Percentiles rank a stretch among this genome's conserved stretches.
These are phyloP conservation scores for Trichoderma semiorbis DNA, from an alignment of 2,329 filamentous ascomycete species.

Conservation along the genomic window DNA sequence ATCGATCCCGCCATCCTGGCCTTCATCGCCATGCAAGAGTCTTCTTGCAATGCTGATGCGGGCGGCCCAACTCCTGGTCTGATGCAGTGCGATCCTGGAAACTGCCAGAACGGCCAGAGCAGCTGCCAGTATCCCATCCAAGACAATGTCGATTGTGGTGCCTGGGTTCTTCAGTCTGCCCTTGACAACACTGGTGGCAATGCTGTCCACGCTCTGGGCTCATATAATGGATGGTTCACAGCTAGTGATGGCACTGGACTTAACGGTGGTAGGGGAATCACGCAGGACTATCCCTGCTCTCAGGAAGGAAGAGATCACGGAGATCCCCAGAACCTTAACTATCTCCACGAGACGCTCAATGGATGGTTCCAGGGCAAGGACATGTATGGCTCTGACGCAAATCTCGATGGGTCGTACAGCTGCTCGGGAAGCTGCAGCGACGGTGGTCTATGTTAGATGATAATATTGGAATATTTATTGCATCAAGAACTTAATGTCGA, in stretches of 20 bases:
- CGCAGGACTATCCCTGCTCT: neutral
- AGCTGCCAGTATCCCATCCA: neutral
- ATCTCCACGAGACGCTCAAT: neutral
- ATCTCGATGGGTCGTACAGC: neutral
- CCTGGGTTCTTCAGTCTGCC: neutral
- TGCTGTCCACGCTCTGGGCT: neutral
- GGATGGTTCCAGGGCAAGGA: neutral
- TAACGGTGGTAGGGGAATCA: neutral
- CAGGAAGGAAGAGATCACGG: neutral
- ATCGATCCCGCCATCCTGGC: neutral
- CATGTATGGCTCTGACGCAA: neutral
- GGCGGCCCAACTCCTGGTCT: neutral
- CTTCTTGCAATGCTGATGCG: neutral
- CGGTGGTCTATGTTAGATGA: neutral
- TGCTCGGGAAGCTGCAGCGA: neutral
- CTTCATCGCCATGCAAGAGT: neutral
- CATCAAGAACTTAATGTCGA: too few relatives aligned
- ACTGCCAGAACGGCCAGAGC: neutral
- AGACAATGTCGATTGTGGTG: neutral
- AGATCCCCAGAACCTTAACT: neutral
- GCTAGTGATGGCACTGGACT: neutral
- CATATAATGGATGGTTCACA: neutral
- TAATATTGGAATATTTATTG: neutral
- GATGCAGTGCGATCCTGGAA: neutral
- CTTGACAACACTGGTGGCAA: neutral